Conservation (phyloP, 768 basidiomycete genomes). For the Pholiota conissans region DNA sequence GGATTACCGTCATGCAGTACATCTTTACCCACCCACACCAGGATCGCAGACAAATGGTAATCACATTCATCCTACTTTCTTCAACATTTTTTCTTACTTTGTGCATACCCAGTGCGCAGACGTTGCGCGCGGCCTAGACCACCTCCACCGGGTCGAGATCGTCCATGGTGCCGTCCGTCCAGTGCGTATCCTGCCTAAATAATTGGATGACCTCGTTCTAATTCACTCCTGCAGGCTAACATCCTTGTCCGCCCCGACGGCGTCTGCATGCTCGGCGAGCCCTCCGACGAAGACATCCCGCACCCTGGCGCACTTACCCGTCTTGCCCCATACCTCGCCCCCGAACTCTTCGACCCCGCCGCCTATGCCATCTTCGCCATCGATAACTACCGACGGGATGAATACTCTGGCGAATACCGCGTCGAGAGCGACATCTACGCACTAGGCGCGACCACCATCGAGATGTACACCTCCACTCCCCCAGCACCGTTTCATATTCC, state of each 20-base stretch:
- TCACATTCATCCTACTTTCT: not conserved
- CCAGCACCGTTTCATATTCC: not conserved
- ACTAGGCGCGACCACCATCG: constrained; percentile 20
- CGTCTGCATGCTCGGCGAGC: constrained; percentile 21
- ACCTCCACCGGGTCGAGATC: constrained; percentile 18
- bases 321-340: constrained; percentile 19
- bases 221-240: constrained; percentile 15
- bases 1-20: not conserved
- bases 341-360: constrained; percentile 19
- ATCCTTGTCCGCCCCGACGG: constrained; percentile 20
- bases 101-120: constrained; percentile 14
- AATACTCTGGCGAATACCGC: constrained; percentile 24
- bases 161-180: constrained; percentile 21
- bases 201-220: not conserved
- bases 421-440: constrained; percentile 24
- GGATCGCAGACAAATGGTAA: constrained; percentile 4
- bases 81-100: not conserved
- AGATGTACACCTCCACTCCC: constrained; percentile 13
- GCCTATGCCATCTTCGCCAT: constrained; percentile 14
- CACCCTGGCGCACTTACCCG: constrained; percentile 10
- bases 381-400: constrained; percentile 19
- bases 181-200: constrained; percentile 4
- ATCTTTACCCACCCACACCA: not conserved
- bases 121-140: constrained; percentile 20
- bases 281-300: constrained; percentile 18